phyloP scores from a whole-genome alignment of 495 filamentous ascomycete genomes.

The Neurospora cerealis region DNA sequence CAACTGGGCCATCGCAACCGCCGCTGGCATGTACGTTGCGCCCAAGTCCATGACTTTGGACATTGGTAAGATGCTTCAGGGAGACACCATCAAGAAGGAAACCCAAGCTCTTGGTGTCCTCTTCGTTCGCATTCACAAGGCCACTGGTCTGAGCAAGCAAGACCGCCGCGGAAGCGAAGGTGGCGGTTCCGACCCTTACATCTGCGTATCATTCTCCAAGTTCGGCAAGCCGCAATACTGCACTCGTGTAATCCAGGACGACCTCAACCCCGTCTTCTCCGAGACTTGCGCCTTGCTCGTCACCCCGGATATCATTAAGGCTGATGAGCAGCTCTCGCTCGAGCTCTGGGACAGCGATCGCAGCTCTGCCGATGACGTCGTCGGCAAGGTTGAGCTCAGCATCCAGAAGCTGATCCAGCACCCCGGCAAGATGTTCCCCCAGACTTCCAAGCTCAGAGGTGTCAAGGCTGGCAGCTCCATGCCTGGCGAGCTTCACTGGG shows the following conservation, averaged over 20 bases:
- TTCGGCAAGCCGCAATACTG: conserved; percentile 98
- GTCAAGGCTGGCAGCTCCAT: conserved; percentile 75
- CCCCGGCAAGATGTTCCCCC: conserved; percentile 81
- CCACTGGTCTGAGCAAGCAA: conserved; percentile 81
- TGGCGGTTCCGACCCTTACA: conserved; percentile 91
- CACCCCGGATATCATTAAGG: conserved; percentile 81
- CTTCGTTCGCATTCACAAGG: conserved; percentile 85
- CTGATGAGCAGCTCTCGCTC: conserved; percentile 81
- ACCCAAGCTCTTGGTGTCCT: conserved; percentile 74
- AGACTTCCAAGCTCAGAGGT: conserved; percentile 74
- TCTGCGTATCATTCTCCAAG: conserved; percentile 61
- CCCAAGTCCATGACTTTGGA: conserved; percentile 95
- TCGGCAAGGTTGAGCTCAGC: conserved; percentile 85
- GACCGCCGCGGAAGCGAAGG: conserved; percentile 72
- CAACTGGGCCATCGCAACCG: conserved; percentile 87
- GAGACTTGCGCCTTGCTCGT: conserved; percentile 83
- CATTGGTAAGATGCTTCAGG: conserved; percentile 77
- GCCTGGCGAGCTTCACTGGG: conserved; percentile 92
- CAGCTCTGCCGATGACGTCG: conserved; percentile 82
- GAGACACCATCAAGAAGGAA: conserved; percentile 85
- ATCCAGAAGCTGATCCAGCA: conserved; percentile 93
- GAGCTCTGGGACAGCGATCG: conserved; percentile 94
- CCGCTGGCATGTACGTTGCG: conserved; percentile 82
- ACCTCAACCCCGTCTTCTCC: conserved; percentile 88
- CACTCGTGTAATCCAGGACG: conserved; percentile 87